Conservation (phyloP, 2,329 filamentous ascomycete genomes). For the Arthroderma sp. region DNA sequence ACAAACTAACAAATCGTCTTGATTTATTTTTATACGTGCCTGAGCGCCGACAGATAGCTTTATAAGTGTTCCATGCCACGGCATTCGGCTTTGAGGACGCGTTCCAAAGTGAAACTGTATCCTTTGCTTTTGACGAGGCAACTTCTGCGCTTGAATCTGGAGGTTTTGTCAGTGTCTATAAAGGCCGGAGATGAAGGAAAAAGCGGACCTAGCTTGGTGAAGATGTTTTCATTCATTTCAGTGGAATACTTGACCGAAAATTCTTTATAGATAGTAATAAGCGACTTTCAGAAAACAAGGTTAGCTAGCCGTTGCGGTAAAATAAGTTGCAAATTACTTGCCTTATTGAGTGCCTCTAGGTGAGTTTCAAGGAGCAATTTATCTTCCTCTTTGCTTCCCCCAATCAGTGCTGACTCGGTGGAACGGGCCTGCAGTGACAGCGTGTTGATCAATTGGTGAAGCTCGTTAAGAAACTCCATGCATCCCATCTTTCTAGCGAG, state of each 20-base stretch:
- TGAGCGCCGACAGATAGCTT: conserved; percentile 40
- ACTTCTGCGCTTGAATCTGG: no score
- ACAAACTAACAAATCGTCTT: conserved; percentile 16
- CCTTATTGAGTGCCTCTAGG: not conserved
- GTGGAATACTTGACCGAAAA: no score
- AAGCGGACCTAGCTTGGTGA: no score
- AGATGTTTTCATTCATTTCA: no score
- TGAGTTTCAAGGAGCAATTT: conserved; percentile 25
- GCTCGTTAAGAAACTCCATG: conserved; percentile 38
- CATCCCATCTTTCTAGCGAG: conserved; percentile 32
- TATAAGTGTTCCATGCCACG: conserved; percentile 41
- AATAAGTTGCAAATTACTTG: not conserved
- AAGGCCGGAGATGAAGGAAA: no score
- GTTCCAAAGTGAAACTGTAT: not conserved
- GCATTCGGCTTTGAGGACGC: conserved; percentile 18
- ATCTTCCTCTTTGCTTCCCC: conserved; percentile 29
- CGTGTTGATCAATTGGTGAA: conserved; percentile 41
- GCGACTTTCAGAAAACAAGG: no score
- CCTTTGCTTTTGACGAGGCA: not conserved
- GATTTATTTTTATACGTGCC: conserved; percentile 33
- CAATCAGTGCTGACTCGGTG: conserved; percentile 24
- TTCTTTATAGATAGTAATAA: no score
- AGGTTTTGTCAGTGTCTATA: no score
- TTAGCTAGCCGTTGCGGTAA: no score
- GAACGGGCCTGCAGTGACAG: conserved; percentile 26